phyloP scores from a whole-genome alignment of 2,329 filamentous ascomycete species.

The Epichloe sibirici region DNA sequence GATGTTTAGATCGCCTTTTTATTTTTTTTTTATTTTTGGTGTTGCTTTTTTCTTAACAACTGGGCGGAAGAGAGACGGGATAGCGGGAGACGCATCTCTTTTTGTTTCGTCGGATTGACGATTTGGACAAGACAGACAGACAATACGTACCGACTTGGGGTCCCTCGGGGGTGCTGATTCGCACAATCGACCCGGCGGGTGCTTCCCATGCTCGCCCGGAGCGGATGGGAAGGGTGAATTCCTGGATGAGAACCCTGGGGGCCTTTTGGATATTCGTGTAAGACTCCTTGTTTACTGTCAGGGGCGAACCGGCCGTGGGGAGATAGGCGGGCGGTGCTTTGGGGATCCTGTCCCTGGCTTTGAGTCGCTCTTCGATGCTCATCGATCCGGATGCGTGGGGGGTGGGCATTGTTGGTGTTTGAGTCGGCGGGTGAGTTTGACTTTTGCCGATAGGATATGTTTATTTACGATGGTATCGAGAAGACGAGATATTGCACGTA shows the following conservation, averaged over 20 bases:
- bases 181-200: slow-evolving; percentile 53
- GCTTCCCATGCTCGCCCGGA: slow-evolving; percentile 64
- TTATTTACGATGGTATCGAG: background rate
- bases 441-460: background rate
- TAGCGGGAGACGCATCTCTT: background rate
- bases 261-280: slow-evolving; percentile 51
- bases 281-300: slow-evolving; percentile 29
- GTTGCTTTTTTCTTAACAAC: background rate
- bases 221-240: slow-evolving; percentile 58
- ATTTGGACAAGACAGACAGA: too few species aligned
- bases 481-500: too few species aligned
- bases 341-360: slow-evolving; percentile 31
- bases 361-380: slow-evolving; percentile 24
- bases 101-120: background rate
- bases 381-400: slow-evolving; percentile 1
- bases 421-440: background rate
- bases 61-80: background rate
- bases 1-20: slow-evolving; percentile 61
- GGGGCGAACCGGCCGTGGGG: slow-evolving; percentile 28
- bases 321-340: slow-evolving; percentile 38
- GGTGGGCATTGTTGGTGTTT: slow-evolving; percentile 6
- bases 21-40: background rate
- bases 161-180: slow-evolving; percentile 63
- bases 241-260: slow-evolving; percentile 27
- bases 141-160: slow-evolving; percentile 52